These are phyloP conservation scores for Rhodotorula diobovata DNA, from an alignment of 768 basidiomycete species.

Conservation along the genomic window DNA sequence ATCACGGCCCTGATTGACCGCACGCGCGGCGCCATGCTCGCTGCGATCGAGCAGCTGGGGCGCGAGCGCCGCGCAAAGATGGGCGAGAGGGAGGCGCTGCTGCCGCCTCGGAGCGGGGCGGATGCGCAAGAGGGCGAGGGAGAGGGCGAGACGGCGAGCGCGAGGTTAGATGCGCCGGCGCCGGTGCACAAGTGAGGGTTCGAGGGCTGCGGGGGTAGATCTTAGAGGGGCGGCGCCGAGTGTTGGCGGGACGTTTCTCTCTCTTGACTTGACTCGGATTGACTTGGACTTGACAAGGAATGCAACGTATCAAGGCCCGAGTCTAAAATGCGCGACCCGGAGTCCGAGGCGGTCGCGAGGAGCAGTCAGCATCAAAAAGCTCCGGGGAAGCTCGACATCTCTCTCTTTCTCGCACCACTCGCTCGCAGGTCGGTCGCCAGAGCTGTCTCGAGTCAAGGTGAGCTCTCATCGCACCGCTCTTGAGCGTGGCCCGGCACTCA, in stretches of 20 bases:
- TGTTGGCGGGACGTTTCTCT: neutral
- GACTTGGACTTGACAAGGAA: no score
- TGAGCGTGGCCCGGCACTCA: no score
- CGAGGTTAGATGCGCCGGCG: neutral
- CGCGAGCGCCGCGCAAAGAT: neutral
- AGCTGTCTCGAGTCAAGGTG: no score
- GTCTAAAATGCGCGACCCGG: no score
- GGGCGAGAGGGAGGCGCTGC: neutral
- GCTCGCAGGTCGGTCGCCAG: no score
- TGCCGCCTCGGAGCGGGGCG: neutral
- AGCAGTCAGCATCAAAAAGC: neutral
- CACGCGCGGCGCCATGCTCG: constrained; percentile 75
- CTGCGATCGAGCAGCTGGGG: constrained; percentile 64
- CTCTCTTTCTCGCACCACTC: neutral
- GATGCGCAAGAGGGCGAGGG: neutral
- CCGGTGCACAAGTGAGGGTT: neutral
- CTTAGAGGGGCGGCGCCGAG: neutral
- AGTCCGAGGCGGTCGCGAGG: no score
- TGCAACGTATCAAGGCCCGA: no score
- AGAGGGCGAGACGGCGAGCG: neutral
- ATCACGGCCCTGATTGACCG: constrained; percentile 62
- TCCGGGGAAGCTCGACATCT: neutral
- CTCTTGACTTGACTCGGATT: no score
- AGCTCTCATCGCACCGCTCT: no score
- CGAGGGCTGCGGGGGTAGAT: neutral